phyloP scores from a whole-genome alignment of 2,329 filamentous ascomycete species.

The Teratosphaeria destructans region DNA sequence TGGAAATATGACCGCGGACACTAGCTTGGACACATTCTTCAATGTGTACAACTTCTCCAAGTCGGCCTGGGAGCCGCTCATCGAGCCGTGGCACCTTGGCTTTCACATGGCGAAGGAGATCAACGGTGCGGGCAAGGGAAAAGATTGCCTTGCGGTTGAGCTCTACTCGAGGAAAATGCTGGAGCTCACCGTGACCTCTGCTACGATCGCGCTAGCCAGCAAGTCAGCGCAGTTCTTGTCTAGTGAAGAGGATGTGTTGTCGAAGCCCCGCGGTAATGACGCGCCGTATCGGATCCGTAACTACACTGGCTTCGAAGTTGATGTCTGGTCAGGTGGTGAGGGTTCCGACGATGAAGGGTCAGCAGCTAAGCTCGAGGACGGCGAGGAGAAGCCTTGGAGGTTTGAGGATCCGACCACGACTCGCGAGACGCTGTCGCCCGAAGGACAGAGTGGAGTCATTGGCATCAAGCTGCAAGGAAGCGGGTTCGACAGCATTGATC shows the following conservation, averaged over 20 bases:
- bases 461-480: slow-evolving; percentile 81
- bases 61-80: slow-evolving; percentile 90
- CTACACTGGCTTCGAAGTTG: slow-evolving; percentile 85
- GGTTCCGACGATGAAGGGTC: slow-evolving; percentile 57
- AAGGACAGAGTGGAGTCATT: slow-evolving; percentile 69
- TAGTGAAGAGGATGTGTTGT: slow-evolving; percentile 79
- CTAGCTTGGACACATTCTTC: slow-evolving; percentile 83
- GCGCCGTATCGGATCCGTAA: slow-evolving; percentile 90
- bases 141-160: slow-evolving; percentile 71
- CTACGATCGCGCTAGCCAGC: slow-evolving; percentile 82
- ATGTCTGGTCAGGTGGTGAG: slow-evolving; percentile 68
- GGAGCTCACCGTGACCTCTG: slow-evolving; percentile 85
- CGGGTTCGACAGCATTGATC: slow-evolving; percentile 82
- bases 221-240: slow-evolving; percentile 89
- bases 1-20: slow-evolving; percentile 72
- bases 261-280: slow-evolving; percentile 83
- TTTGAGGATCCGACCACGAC: slow-evolving; percentile 97
- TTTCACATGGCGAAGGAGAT: slow-evolving; percentile 75
- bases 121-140: slow-evolving; percentile 30
- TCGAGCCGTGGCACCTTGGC: slow-evolving; percentile 94
- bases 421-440: slow-evolving; percentile 80
- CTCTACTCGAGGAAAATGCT: slow-evolving; percentile 81
- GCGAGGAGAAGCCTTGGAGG: slow-evolving; percentile 85
- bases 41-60: slow-evolving; percentile 99
- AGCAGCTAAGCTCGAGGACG: slow-evolving; percentile 70